Evolutionary conservation across 225 moss, liverwort and hornwort species (phyloP), one percentile per base, ranked within the genome.

Genomic region (Physcomitrium patens): DNA sequence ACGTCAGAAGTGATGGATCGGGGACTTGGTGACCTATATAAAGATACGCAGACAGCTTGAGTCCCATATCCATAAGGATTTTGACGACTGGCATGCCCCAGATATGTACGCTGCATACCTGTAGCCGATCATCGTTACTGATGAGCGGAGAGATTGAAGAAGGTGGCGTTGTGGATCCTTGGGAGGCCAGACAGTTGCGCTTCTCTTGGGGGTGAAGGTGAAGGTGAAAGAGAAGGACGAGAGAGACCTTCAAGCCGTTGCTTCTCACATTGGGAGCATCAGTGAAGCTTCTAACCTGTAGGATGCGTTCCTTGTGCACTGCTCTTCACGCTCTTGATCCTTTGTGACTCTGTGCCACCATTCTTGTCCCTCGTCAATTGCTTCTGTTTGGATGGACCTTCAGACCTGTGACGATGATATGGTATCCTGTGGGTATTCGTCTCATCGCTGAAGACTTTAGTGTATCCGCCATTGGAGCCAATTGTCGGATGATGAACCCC

Each of bases 181-280:
- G 60, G 42, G 48, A 18, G 64, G 62, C 58, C 50, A 64, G 50
- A 78, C 50, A 63, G 26, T 54, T 60, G 24, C 59, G 37, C 65
- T 78, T 66, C 82, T 53, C 49, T 19, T 42, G 55, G 68, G 42
- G 16, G 16, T 19, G 15, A 57, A 31, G 57, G 77, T 52, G 42
- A 63, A 18, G 11, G 77, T 52, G 42, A 63, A 18, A 7, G 28
- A 37, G 7, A 24, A 55, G 48, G 3, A n/a, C n/a, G n/a, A 37
- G 31, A 37, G 31, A 37, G 31, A 37, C 31, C 31, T 37, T 7
- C 31, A 7, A 37, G 31, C 31, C 31, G 31, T 37, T 37, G 7
- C 31, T 37, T 37, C 1, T 37, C 31, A 37, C 49, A 23, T 41
- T 12, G 51, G 44, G 24, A 53, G 56, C 28, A 28, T 68, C 43